These are phyloP conservation scores for Heterobasidion parviporum DNA, from an alignment of 1,284 basidiomycete genomes.

Conservation along the genomic window DNA sequence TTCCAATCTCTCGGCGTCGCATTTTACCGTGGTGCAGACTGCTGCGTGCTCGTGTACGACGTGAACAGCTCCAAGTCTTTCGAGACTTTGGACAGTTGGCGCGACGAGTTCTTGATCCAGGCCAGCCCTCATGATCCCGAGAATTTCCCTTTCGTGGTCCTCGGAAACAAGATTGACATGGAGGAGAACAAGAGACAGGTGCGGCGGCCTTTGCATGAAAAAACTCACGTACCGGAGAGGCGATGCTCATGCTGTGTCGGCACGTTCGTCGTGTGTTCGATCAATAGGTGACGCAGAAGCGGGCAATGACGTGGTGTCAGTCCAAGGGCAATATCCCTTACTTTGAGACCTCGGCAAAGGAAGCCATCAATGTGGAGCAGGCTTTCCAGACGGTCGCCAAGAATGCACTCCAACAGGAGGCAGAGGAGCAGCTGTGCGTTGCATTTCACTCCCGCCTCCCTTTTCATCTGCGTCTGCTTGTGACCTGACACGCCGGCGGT, in stretches of 20 bases:
- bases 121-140: constrained; percentile 98
- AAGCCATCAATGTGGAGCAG: constrained; percentile 99
- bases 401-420: constrained; percentile 96
- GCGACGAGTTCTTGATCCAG: constrained; percentile 96
- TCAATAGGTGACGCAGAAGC: constrained; percentile 91
- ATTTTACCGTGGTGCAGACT: constrained; percentile 97
- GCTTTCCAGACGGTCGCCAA: constrained; percentile 99
- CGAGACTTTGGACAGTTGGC: constrained; percentile 95
- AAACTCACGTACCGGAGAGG: neutral
- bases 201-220: constrained; percentile 14
- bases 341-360: constrained; percentile 99
- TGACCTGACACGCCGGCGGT: neutral
- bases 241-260: neutral
- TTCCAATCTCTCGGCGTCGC: constrained; percentile 74
- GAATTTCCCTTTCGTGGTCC: constrained; percentile 97
- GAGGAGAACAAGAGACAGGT: constrained; percentile 99
- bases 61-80: constrained; percentile 99
- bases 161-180: constrained; percentile 99
- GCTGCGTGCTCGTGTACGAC: constrained; percentile 98
- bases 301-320: constrained; percentile 99
- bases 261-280: constrained; percentile 1
- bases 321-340: constrained; percentile 99
- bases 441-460: constrained; percentile 1
- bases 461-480: neutral
- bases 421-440: constrained; percentile 88